phyloP scores from a whole-genome alignment of 2,329 filamentous ascomycete species.

The Scortechinia acanthostroma region DNA sequence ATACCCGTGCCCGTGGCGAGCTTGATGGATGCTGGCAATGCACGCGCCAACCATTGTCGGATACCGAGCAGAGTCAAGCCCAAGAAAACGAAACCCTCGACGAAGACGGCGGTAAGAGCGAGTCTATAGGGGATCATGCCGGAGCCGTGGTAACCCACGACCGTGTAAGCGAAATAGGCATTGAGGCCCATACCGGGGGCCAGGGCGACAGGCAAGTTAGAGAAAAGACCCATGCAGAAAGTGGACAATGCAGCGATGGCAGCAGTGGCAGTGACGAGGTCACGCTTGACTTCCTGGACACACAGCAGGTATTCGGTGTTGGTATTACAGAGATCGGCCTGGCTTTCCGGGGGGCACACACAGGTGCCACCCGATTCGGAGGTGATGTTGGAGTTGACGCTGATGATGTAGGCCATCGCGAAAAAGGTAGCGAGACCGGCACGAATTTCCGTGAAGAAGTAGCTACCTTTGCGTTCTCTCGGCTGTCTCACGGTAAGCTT shows the following conservation, averaged over 20 bases:
- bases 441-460: constrained; percentile 77
- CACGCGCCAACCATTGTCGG: constrained; percentile 58
- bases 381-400: constrained; percentile 42
- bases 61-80: constrained; percentile 51
- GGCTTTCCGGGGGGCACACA: constrained; percentile 49
- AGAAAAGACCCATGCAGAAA: constrained; percentile 78
- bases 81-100: constrained; percentile 82
- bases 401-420: constrained; percentile 58
- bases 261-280: constrained; percentile 77
- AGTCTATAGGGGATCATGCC: constrained; percentile 69
- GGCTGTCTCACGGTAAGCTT: constrained; percentile 34
- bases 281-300: constrained; percentile 58
- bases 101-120: constrained; percentile 79
- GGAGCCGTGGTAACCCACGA: constrained; percentile 70
- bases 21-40: constrained; percentile 53
- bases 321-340: constrained; percentile 41
- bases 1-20: constrained; percentile 54
- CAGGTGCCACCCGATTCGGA: constrained; percentile 70
- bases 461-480: constrained; percentile 65
- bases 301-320: constrained; percentile 60
- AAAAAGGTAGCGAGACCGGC: constrained; percentile 72
- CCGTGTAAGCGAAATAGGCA: constrained; percentile 78
- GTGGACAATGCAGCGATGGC: constrained; percentile 73
- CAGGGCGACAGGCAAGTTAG: constrained; percentile 70
- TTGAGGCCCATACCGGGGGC: constrained; percentile 78